Conservation (phyloP, 2,329 filamentous ascomycete genomes). For the Curvularia lunata region DNA sequence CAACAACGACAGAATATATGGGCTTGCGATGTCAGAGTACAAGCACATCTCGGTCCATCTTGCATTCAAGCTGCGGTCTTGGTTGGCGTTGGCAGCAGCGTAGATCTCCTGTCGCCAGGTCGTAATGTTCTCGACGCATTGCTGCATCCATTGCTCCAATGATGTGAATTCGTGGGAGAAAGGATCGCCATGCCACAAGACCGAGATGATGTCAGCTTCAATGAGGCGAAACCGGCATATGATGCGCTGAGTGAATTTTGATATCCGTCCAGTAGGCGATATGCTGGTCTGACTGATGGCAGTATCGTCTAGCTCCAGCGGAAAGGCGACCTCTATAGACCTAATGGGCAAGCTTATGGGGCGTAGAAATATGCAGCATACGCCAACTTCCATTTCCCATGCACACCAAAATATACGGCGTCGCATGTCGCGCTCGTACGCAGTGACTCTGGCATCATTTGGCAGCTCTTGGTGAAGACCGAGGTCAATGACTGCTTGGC, state of each 20-base stretch:
- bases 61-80: conserved; percentile 32
- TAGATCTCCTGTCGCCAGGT: conserved; percentile 43
- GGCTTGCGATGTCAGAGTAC: conserved; percentile 43
- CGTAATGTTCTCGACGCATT: conserved; percentile 34
- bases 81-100: conserved; percentile 35
- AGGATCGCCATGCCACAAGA: conserved; percentile 42
- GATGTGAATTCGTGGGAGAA: conserved; percentile 34
- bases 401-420: conserved; percentile 48
- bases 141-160: conserved; percentile 40
- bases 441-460: conserved; percentile 32
- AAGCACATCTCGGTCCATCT: conserved; percentile 46
- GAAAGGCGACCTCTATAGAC: conserved; percentile 40
- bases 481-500: conserved; percentile 46
- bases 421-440: conserved; percentile 47
- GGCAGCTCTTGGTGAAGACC: conserved; percentile 48
- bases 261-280: conserved; percentile 36
- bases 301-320: conserved; percentile 44
- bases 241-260: conserved; percentile 45
- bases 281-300: conserved; percentile 39
- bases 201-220: conserved; percentile 44
- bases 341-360: conserved; percentile 42
- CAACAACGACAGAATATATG: conserved; percentile 42
- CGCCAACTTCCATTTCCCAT: conserved; percentile 49
- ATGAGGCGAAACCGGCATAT: conserved; percentile 46
- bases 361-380: conserved; percentile 43